These are phyloP conservation scores for Leishmania turanica DNA, from an alignment of 208 protist genomes.

Conservation along the genomic window DNA sequence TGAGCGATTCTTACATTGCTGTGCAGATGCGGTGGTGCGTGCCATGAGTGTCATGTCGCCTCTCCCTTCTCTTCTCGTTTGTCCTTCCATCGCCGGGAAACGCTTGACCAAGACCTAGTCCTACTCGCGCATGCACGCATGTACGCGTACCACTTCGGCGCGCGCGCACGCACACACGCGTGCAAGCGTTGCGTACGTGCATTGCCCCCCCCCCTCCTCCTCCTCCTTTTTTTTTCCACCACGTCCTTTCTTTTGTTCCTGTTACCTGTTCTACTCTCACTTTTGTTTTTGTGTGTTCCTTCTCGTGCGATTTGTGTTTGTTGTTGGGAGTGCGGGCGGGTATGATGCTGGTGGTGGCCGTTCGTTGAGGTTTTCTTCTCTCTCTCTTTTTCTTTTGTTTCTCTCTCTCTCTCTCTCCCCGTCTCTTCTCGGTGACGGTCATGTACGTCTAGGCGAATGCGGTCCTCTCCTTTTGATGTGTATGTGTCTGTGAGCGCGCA, in stretches of 20 bases:
- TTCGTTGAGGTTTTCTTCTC: background rate
- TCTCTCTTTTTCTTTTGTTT: background rate
- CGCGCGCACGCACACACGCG: too few species aligned
- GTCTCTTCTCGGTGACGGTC: background rate
- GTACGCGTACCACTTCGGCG: too few species aligned
- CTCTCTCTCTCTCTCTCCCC: background rate
- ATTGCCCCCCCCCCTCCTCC: background rate
- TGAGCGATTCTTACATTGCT: background rate
- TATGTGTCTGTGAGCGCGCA: background rate
- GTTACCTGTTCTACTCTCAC: too few species aligned
- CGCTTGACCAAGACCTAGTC: too few species aligned
- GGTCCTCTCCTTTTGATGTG: conserved; percentile 17
- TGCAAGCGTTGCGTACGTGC: background rate
- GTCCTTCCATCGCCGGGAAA: background rate
- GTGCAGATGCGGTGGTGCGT: background rate
- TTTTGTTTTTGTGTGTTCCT: too few species aligned
- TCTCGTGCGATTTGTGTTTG: too few species aligned
- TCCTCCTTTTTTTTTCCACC: background rate
- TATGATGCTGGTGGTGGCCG: background rate
- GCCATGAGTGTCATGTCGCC: background rate
- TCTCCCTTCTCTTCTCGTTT: background rate
- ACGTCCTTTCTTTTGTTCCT: background rate
- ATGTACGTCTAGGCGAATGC: background rate
- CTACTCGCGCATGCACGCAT: background rate
- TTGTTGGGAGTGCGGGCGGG: too few species aligned